Base-by-base conservation (phyloP, 805 yeast genomes). In the Blastobotrys terrestris region DNA sequence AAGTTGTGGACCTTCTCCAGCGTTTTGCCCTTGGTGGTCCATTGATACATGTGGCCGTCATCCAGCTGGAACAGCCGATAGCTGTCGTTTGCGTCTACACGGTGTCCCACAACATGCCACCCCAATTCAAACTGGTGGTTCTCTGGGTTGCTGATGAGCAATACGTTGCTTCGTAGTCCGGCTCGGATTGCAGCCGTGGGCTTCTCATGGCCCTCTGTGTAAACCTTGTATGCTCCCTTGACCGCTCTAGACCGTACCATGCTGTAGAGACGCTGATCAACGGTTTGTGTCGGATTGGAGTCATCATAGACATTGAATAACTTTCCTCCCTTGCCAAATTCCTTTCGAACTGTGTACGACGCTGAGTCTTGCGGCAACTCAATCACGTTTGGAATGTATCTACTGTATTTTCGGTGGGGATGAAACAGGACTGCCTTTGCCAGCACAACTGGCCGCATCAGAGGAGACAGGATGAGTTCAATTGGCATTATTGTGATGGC, bases 161-260 rank as follows among this genome's bases (percentile, higher is more conserved):
- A 67, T 18, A 81, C 78, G 60, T 81, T 81, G 46, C 84, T 78
- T 60, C 84, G 69, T 49, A 80, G 69, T 4, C 85, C 85, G 2
- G 85, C 85, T 55, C 85, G 70, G 16, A 80, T 58, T 8, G 79
- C 74, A 3, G 83, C 85, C 46, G 79, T 76, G 1, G 84, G 84
- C 58, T 77, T 78, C 56, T 79, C 82, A 57, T 73, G 76, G 18
- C 77, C 80, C 8, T 75, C 66, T 7, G 77, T 72, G 58, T 71
- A 80, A 80, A 81, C 75, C 62, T 76, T 79, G 68, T 80, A 81
- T 1, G 84, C 82, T 48, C 86, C 85, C 65, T 80, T 81, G 49
- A 81, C 85, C 2, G 85, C 83, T 56, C 85, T 72, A n/a, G 85
- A 80, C 58, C 85, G 72, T 14, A 72, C 73, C 68, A 79, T 77